A percentile compares a stretch with the other conserved stretches of the same genome.
These are phyloP conservation scores for Diaporthe longicolla DNA, from an alignment of 2,329 filamentous ascomycete species.

Conservation along the genomic window DNA sequence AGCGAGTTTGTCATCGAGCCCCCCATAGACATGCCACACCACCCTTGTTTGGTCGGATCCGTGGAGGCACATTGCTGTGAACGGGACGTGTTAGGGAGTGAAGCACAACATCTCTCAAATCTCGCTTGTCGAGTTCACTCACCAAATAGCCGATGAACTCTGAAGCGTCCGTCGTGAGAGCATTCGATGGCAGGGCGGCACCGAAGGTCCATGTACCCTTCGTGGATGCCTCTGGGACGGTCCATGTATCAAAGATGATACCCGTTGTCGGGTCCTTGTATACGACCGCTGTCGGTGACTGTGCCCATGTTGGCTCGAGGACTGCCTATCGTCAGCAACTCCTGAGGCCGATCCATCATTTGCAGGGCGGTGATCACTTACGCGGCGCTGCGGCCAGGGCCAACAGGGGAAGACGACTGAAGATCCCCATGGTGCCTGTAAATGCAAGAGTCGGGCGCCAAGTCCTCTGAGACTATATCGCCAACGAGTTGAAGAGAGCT, in stretches of 20 bases:
- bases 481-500: constrained; percentile 12
- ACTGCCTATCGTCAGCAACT: constrained; percentile 6
- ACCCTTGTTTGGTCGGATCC: constrained; percentile 60
- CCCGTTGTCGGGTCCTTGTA: constrained; percentile 63
- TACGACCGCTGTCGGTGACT: constrained; percentile 48
- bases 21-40: constrained; percentile 67
- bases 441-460: constrained; percentile 19
- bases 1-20: constrained; percentile 67
- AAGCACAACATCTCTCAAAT: constrained; percentile 1
- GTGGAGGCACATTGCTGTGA: constrained; percentile 58
- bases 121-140: constrained; percentile 43
- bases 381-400: constrained; percentile 28
- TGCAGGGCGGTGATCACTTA: constrained; percentile 13
- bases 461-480: constrained; percentile 1
- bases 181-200: constrained; percentile 63
- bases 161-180: constrained; percentile 57
- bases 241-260: constrained; percentile 67
- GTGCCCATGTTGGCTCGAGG: constrained; percentile 41
- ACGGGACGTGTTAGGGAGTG: constrained; percentile 28
- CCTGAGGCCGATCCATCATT: not conserved
- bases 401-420: constrained; percentile 27
- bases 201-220: constrained; percentile 57
- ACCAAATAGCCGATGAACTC: constrained; percentile 70
- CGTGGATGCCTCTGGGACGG: constrained; percentile 54
- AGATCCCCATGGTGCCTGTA: constrained; percentile 27